Base-by-base conservation (phyloP, 192 early-diverging fungal genomes). In the Haplosporangium gracile region DNA sequence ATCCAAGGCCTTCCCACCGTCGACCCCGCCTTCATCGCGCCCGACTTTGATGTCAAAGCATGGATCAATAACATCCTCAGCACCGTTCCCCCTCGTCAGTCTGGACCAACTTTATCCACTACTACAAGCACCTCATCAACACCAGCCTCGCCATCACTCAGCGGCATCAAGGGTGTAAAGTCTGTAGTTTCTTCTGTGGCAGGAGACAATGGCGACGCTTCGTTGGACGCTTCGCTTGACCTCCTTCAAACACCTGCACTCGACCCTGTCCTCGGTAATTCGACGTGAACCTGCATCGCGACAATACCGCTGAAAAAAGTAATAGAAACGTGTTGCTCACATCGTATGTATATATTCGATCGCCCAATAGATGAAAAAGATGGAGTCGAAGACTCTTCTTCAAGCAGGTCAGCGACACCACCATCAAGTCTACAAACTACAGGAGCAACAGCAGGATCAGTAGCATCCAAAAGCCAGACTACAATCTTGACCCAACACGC, bases 11-110 rank as follows among this genome's bases (percentile, higher is more conserved):
- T 73, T 0, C 63, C 74, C 6, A 36, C 70, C 24, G 68, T 80
- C 63, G 83, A 85, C 78, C 63, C 88, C 11, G 72, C 76, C 10
- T 89, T 89, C 75, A 77, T 82, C 15, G 79, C 80, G 5, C 72
- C 82, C 34, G 90, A 92, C 24, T 94, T 95, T 82, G 83, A 94
- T 60, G 85, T 94, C 45, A 95, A 95, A 82, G 75, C 75, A 38
- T 95, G 95, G 95, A 92, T 95, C 71, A 95, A 95, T 75, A 63
- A 73, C 24, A 87, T 89, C 0, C 79, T 95, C 2, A 75, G 80
- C n/a, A 45, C 70, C n/a, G 22, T 45, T 24, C 72, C 81, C 29
- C 72, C 81, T 20, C 70, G 75, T 57, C 71, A 83, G 36, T 81
- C 47, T n/a, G 63, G 74, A 16, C 45, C 38, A 70, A 53, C 34